Evolutionary conservation across 352 stramenopile genomes (phyloP).

Genomic region (Globisporangium spinosum): DNA sequence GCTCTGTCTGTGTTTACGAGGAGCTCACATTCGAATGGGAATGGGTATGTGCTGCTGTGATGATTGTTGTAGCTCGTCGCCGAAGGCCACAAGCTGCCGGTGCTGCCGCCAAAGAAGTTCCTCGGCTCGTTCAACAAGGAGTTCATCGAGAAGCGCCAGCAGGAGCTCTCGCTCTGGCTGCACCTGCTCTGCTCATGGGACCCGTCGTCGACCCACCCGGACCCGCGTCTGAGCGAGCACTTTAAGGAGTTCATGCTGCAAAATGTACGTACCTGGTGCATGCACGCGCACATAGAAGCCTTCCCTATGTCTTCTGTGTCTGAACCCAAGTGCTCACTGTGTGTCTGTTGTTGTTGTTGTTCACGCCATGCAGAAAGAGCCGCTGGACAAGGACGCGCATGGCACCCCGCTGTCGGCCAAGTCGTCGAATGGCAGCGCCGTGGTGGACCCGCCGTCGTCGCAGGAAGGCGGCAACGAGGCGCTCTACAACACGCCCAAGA

Average conservation of each 20-base stretch:
- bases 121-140: slow-evolving; percentile 87
- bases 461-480: slow-evolving; percentile 35
- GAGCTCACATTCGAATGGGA: neutral
- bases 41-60: neutral
- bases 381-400: slow-evolving; percentile 55
- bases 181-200: slow-evolving; percentile 79
- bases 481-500: slow-evolving; percentile 88
- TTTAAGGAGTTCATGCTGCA: slow-evolving; percentile 80
- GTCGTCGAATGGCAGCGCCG: slow-evolving; percentile 13
- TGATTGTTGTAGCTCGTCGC: slow-evolving; percentile 44
- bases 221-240: slow-evolving; percentile 67
- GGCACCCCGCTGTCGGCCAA: slow-evolving; percentile 29
- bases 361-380: slow-evolving; percentile 52
- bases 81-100: slow-evolving; percentile 74
- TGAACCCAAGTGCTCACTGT: neutral
- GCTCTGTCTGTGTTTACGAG: neutral
- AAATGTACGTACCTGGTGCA: slow-evolving; percentile 40
- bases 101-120: slow-evolving; percentile 87
- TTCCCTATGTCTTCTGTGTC: neutral
- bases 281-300: neutral
- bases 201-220: slow-evolving; percentile 46
- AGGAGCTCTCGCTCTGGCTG: slow-evolving; percentile 85
- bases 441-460: slow-evolving; percentile 12
- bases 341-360: neutral
- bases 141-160: slow-evolving; percentile 87